Conservation (phyloP, 495 filamentous ascomycete species). For the Penicillium ucsense region DNA sequence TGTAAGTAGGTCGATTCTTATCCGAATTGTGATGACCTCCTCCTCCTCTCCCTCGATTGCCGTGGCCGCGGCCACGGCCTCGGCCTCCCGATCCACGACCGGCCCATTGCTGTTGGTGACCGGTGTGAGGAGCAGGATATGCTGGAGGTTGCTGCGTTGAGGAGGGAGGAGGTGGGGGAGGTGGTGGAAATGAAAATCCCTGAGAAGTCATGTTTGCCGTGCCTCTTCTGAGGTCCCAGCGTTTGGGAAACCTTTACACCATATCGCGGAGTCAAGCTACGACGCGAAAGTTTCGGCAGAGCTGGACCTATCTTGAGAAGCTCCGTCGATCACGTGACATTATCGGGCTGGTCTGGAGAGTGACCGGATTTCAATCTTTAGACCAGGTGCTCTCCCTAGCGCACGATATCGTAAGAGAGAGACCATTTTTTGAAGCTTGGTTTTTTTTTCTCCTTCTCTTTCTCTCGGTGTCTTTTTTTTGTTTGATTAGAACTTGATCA, state of each 20-base stretch:
- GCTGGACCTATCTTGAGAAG: constrained; percentile 8
- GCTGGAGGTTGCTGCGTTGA: constrained; percentile 15
- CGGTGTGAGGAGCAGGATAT: constrained; percentile 21
- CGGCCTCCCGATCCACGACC: constrained; percentile 24
- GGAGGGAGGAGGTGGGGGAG: constrained; percentile 37
- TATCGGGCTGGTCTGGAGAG: not conserved
- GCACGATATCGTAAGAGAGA: too few species aligned
- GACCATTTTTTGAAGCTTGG: too few species aligned
- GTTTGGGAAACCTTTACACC: constrained; percentile 5
- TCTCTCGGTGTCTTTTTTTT: too few species aligned
- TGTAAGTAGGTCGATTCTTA: constrained; percentile 14
- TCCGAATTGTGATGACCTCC: constrained; percentile 38
- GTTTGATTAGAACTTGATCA: constrained; percentile 7
- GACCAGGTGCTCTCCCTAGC: not conserved
- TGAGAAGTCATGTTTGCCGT: constrained; percentile 32
- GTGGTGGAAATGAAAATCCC: constrained; percentile 44
- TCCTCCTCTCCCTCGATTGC: constrained; percentile 44
- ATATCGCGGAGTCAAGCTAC: constrained; percentile 4
- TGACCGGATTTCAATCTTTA: not conserved
- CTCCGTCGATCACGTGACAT: constrained; percentile 9
- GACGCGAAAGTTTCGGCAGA: constrained; percentile 5
- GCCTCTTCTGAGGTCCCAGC: constrained; percentile 15
- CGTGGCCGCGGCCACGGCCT: constrained; percentile 35
- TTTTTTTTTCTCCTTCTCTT: too few species aligned
- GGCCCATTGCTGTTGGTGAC: constrained; percentile 19